Base-by-base conservation (phyloP, 345 rosid genomes). In the Mercurialis annua region DNA sequence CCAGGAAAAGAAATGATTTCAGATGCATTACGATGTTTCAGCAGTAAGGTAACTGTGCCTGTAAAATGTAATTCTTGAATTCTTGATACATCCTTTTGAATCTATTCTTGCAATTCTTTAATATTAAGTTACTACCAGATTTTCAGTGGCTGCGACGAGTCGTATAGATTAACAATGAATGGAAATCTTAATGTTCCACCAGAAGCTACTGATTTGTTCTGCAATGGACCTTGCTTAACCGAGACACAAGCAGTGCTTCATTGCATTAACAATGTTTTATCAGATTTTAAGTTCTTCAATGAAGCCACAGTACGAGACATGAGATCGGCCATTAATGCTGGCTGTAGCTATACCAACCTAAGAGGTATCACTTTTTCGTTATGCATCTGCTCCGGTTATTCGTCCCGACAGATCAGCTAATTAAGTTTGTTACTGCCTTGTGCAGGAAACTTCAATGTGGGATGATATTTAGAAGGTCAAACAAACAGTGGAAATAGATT, bases 191-290 rank as follows among this genome's bases (percentile, higher is more conserved):
- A 80, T 21, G 80, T 84, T 16, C 88, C 84, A 47, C 75, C 38
- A 7, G 81, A 75, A 46, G 85, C 83, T 8, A 83, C 82, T 23
- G 80, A 83, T 1, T 31, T 48, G 9, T 84, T 82, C 83, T 84
- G 90, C 62, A 59, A 60, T 0, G 86, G 86, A 52, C 87, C 90
- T 67, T 88, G 90, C 63, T 21, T 77, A 1, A 71, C 63, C 0
- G 89, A 88, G 78, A 86, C 89, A 24, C 79, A 76, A 7, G 59
- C 62, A 29, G 82, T 84, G 43, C 87, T 84, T 9, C 58, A 60
- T 40, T 88, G 94, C 23, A 70, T 88, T 6, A 77, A 86, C 42
- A 66, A 46, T 14, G 20, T 80, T 36, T 68, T 82, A 34, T 82
- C 89, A 20, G 64, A 72, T 70, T 86, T 86, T 72, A 55, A 68